Base-by-base conservation (phyloP, 1,284 basidiomycete species). In the Exobasidium cylindrosporum region DNA sequence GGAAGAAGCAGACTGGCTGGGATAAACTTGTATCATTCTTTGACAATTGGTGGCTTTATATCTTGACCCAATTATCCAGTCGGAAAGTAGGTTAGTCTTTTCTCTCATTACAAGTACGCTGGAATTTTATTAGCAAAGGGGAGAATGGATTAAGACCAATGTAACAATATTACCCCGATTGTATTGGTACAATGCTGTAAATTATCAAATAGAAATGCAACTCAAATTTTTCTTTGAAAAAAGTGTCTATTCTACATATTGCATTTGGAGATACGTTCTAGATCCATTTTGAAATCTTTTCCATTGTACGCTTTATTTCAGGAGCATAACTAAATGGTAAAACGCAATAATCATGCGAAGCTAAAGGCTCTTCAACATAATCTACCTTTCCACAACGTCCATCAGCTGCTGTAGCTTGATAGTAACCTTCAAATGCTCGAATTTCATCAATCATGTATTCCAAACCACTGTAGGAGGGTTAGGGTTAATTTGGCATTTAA, bases 381-480 rank as follows among this genome's bases (percentile, higher is more conserved):
- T 5, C n/a, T 14, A 58, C 45, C n/a, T 30, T 11, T 1, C 53
- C 53, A 30, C 32, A 17, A 17, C 46, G 14, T 24, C 4, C 7
- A 17, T 21, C 43, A 24, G 56, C 29, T 7, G 21, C 3, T 5
- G 35, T 32, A 23, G 14, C n/a, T 52, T 58, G n/a, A 52, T 58
- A 58, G 17, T 31, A 28, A 24, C 29, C 2, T 2, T 35, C 26
- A 17, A 58, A 52, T 4, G 40, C 57, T 29, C 29, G 7, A 28
- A 45, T 47, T 26, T 58, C 57, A 40, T 58, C 57, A 23, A 24
- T 21, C 7, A 58, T 23, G 24, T 26, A 21, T 26, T 58, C 57
- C 29, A 58, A 26, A 21, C 11, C n/a, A 5, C 47, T 50, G 21
- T 10, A 23, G 24, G 21, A 31, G 14, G 47, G 10, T 7, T 7